These are phyloP conservation scores for Claviceps quebecensis DNA, from an alignment of 2,329 filamentous ascomycete species.

Conservation along the genomic window DNA sequence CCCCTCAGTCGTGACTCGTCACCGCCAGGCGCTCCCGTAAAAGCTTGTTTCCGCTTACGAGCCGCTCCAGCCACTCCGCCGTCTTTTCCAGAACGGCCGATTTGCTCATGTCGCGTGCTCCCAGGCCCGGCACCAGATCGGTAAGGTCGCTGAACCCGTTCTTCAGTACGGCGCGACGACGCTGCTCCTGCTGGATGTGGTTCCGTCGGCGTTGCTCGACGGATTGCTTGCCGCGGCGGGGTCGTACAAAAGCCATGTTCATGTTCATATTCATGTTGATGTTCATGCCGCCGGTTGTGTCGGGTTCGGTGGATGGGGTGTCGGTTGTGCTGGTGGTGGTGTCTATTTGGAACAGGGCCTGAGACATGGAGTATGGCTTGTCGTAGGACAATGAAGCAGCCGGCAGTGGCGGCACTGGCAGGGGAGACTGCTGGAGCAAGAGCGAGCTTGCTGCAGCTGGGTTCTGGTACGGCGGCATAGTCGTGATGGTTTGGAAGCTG, in stretches of 20 bases:
- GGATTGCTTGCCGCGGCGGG: conserved; percentile 1
- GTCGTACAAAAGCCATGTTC: not conserved
- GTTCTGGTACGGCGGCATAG: not conserved
- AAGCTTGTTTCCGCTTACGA: not conserved
- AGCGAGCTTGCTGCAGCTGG: not conserved
- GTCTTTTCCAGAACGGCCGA: conserved; percentile 1
- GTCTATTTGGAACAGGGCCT: not conserved
- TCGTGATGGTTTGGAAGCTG: not conserved
- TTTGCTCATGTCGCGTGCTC: not conserved
- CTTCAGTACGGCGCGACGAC: not conserved
- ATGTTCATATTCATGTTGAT: not conserved
- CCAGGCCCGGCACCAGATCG: not conserved
- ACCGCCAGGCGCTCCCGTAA: not conserved
- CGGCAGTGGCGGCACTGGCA: not conserved
- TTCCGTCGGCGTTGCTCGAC: not conserved
- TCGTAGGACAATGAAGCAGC: not conserved
- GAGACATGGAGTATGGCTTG: not conserved
- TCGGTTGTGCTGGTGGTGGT: not conserved
- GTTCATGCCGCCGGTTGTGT: not conserved
- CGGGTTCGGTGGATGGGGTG: not conserved
- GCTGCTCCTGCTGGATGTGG: conserved; percentile 3
- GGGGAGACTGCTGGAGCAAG: not conserved
- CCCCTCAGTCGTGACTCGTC: not conserved
- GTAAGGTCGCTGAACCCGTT: not conserved
- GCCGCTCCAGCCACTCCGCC: not conserved